These are phyloP conservation scores for Lotmaria passim DNA, from an alignment of 208 protist species.

Conservation along the genomic window DNA sequence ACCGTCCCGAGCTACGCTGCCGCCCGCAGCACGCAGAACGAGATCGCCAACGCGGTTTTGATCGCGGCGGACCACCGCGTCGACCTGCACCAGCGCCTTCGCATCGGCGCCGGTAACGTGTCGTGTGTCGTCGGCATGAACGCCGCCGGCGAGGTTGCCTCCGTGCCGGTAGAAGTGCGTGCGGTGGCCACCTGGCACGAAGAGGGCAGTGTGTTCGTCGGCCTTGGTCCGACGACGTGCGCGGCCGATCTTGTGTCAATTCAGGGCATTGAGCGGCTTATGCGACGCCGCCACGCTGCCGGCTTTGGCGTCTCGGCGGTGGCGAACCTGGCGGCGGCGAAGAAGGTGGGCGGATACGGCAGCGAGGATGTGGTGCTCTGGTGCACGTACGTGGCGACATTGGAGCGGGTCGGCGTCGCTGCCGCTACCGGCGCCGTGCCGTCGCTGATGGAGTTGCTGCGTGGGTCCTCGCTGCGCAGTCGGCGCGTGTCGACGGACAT, in stretches of 20 bases:
- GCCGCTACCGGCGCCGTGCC: slow-evolving; percentile 55
- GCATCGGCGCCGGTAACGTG: slow-evolving; percentile 50
- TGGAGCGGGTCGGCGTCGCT: slow-evolving; percentile 63
- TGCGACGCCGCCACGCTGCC: slow-evolving; percentile 62
- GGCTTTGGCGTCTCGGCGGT: slow-evolving; percentile 74
- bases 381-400: slow-evolving; percentile 60
- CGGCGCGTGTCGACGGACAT: not conserved
- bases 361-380: slow-evolving; percentile 52
- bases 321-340: slow-evolving; percentile 53
- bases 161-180: slow-evolving; percentile 59
- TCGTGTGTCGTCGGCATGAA: slow-evolving; percentile 76
- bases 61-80: slow-evolving; percentile 21
- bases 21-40: slow-evolving; percentile 22
- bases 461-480: not conserved
- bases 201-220: slow-evolving; percentile 64
- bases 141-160: slow-evolving; percentile 58
- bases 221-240: slow-evolving; percentile 62
- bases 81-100: slow-evolving; percentile 35
- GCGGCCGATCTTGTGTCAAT: slow-evolving; percentile 53
- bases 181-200: slow-evolving; percentile 60
- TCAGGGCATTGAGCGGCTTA: slow-evolving; percentile 64
- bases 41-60: slow-evolving; percentile 28
- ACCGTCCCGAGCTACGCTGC: slow-evolving; percentile 38
- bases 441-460: slow-evolving; percentile 59
- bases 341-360: slow-evolving; percentile 27